Base-by-base conservation (phyloP, 192 early-diverging fungal genomes). In the Chytriomyces hyalinus region DNA sequence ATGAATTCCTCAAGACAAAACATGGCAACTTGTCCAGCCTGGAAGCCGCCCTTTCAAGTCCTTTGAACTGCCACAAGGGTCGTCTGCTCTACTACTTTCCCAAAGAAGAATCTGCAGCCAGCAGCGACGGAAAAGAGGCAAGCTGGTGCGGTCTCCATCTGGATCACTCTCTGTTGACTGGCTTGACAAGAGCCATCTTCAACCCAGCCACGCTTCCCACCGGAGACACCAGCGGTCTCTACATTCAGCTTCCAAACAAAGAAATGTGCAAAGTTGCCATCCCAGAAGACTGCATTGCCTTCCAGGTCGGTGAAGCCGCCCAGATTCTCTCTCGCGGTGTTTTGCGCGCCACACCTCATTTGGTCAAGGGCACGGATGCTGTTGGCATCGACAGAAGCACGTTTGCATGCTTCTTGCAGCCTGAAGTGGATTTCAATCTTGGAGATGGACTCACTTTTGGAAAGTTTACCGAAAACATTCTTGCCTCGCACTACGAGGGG, bases 401-500 rank as follows among this genome's bases (percentile, higher is more conserved):
- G 4, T 88, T 92, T 79, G 92, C 90, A 0, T 89, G 92, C 17
- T 92, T 92, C 72, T 88, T 92, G 85, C 92, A 92, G 80, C 92
- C 92, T 28, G 76, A 84, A 62, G 76, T 84, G 6, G 70, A 89
- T 80, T 53, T 84, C 76, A 60, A 78, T 64, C 65, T 90, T 44
- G 57, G 53, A 8, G 53, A 66, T 3, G 85, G 73, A 48, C 48
- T 74, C 65, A 88, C 83, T 3, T 90, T 90, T 79, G 79, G 76
- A 50, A n/a, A 84, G 43, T 87, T 90, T 57, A 85, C 86, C 50
- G 68, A 84, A 65, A 80, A 83, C 50, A 79, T 87, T 28, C 65
- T 85, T 61, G 51, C 60, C 2, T 8, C 64, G 65, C 84, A 85
- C 64, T 83, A 81, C 53, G 53, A 57, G 53, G 53, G 20, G 15